These are phyloP conservation scores for Leccinum incarnatum DNA, from an alignment of 768 basidiomycete species.

Conservation along the genomic window DNA sequence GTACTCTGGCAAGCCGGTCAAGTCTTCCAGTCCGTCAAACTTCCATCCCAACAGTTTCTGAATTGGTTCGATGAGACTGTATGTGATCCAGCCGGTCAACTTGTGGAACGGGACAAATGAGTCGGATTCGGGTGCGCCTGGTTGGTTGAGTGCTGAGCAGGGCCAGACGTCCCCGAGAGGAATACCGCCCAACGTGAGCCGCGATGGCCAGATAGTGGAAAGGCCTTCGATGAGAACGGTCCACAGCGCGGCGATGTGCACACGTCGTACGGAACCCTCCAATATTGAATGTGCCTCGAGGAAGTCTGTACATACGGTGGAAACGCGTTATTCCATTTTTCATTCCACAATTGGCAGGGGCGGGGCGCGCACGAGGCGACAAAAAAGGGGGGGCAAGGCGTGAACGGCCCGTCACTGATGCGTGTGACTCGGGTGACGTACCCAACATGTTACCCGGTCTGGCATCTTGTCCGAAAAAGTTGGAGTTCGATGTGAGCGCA, in stretches of 20 bases:
- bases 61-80: slow-evolving; percentile 83
- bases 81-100: slow-evolving; percentile 90
- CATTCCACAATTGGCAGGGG: not conserved
- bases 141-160: slow-evolving; percentile 50
- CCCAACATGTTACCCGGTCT: slow-evolving; percentile 84
- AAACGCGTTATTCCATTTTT: not conserved
- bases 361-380: not conserved
- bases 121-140: slow-evolving; percentile 40
- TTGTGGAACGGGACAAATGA: slow-evolving; percentile 94
- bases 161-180: slow-evolving; percentile 94
- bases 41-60: slow-evolving; percentile 75
- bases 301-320: slow-evolving; percentile 49
- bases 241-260: slow-evolving; percentile 82
- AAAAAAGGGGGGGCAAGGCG: not conserved
- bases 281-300: slow-evolving; percentile 54
- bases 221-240: slow-evolving; percentile 76
- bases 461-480: slow-evolving; percentile 71
- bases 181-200: slow-evolving; percentile 62
- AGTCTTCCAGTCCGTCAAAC: slow-evolving; percentile 75
- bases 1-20: slow-evolving; percentile 95
- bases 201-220: slow-evolving; percentile 84
- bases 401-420: not conserved
- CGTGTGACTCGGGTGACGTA: slow-evolving; percentile 27
- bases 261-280: slow-evolving; percentile 39
- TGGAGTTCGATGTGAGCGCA: slow-evolving; percentile 62